phyloP scores from a whole-genome alignment of 2,329 filamentous ascomycete species.

The Aspergillus jensenii region DNA sequence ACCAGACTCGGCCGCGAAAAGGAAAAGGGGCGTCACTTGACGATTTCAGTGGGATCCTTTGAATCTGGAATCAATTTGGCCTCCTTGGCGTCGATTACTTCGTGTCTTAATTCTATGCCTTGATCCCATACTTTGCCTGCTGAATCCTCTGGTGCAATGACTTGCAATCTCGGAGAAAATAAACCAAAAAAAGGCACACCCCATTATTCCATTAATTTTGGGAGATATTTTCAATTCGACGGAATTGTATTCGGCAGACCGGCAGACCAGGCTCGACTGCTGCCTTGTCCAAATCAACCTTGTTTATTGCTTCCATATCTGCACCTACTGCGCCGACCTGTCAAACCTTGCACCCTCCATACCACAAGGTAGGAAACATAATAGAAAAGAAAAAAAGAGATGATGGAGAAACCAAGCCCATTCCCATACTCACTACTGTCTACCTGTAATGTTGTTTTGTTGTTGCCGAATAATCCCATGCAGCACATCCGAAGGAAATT shows the following conservation, averaged over 20 bases:
- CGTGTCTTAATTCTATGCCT: neutral
- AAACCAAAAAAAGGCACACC: neutral
- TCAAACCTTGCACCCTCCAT: neutral
- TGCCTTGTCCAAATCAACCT: neutral
- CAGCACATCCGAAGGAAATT: slow-evolving; percentile 5
- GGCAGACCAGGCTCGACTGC: neutral
- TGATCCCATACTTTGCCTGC: neutral
- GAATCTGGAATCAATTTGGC: no score
- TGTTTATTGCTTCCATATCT: neutral
- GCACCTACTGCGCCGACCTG: neutral
- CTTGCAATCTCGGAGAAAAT: neutral
- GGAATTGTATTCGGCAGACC: neutral
- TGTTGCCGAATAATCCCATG: slow-evolving; percentile 1
- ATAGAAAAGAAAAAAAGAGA: neutral
- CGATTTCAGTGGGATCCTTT: no score
- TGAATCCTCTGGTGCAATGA: neutral
- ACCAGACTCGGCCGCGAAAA: neutral
- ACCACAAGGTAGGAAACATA: neutral
- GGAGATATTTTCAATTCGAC: neutral
- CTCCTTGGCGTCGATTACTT: neutral
- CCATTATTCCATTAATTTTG: neutral
- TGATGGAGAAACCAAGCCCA: neutral
- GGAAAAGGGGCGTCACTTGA: neutral
- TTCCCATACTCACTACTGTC: slow-evolving; percentile 1
- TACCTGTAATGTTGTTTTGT: slow-evolving; percentile 12